A percentile compares a stretch with the other conserved stretches of the same genome.
These are phyloP conservation scores for Alnus rubra DNA, from an alignment of 306 rosid genomes.

Conservation along the genomic window DNA sequence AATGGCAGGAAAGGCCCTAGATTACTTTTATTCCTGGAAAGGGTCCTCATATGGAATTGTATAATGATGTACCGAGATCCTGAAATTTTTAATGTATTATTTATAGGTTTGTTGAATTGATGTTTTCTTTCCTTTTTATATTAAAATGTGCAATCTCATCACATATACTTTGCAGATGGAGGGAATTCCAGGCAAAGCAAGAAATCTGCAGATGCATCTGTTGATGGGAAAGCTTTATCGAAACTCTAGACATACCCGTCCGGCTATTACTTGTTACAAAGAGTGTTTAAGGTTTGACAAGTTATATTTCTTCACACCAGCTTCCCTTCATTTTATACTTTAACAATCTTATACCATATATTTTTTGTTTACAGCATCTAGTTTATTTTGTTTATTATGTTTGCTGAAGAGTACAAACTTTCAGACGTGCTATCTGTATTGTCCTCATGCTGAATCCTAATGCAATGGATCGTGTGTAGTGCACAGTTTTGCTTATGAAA, in stretches of 20 bases:
- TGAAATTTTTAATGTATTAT: background rate
- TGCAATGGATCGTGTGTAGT: conserved; percentile 9
- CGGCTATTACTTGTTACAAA: conserved; percentile 86
- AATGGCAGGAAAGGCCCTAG: conserved; percentile 16
- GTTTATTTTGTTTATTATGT: conserved; percentile 3
- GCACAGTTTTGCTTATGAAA: background rate
- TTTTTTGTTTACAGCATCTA: background rate
- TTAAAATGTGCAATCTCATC: conserved; percentile 3
- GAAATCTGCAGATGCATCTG: conserved; percentile 85
- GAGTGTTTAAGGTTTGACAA: conserved; percentile 86
- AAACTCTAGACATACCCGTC: conserved; percentile 79
- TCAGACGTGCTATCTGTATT: conserved; percentile 7
- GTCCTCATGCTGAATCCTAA: conserved; percentile 15
- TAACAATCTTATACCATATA: background rate
- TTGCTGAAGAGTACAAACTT: conserved; percentile 13
- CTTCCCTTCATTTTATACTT: conserved; percentile 26
- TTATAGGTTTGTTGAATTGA: conserved; percentile 15
- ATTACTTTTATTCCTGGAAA: conserved; percentile 11
- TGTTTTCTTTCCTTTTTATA: conserved; percentile 19
- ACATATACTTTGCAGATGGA: conserved; percentile 74
- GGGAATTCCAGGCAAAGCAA: conserved; percentile 79
- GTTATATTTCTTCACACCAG: conserved; percentile 6
- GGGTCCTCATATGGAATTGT: conserved; percentile 3
- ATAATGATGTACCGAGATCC: background rate
- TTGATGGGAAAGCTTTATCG: conserved; percentile 89